These are phyloP conservation scores for Ligustrum vulgare DNA, from an alignment of 257 asterid species.

Conservation along the genomic window DNA sequence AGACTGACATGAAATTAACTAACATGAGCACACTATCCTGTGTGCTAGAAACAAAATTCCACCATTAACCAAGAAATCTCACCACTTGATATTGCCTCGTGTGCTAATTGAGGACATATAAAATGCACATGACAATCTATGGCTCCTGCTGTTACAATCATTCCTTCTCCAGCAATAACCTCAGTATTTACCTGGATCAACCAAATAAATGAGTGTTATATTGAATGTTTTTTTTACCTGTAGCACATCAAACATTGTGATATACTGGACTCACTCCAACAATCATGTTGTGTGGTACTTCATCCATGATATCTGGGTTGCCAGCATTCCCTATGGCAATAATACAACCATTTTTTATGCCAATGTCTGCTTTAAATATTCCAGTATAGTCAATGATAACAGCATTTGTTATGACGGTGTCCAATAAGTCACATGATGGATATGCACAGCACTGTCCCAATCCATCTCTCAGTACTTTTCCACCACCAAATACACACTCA, in stretches of 20 bases:
- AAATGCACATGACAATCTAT: slow-evolving; percentile 97
- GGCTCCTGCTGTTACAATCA: slow-evolving; percentile 94
- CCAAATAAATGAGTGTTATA: slow-evolving; percentile 13
- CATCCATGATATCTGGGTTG: slow-evolving; percentile 82
- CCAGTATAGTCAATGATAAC: slow-evolving; percentile 85
- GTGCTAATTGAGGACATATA: slow-evolving; percentile 92
- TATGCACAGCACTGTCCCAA: slow-evolving; percentile 93
- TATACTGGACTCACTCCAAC: slow-evolving; percentile 72
- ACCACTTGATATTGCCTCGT: slow-evolving; percentile 97
- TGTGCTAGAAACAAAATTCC: background rate
- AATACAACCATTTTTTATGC: slow-evolving; percentile 80
- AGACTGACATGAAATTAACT: background rate
- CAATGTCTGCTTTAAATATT: slow-evolving; percentile 88
- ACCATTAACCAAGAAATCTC: slow-evolving; percentile 29
- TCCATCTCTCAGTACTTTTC: slow-evolving; percentile 91
- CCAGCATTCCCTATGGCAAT: slow-evolving; percentile 80
- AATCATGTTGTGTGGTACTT: slow-evolving; percentile 43
- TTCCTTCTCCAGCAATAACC: slow-evolving; percentile 95
- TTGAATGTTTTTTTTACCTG: slow-evolving; percentile 5
- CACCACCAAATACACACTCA: slow-evolving; percentile 97
- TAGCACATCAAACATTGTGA: slow-evolving; percentile 3
- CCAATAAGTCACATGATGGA: slow-evolving; percentile 55
- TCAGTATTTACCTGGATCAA: slow-evolving; percentile 74
- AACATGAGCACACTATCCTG: slow-evolving; percentile 3
- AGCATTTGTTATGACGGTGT: slow-evolving; percentile 93